A percentile compares a stretch with the other conserved stretches of the same genome.
phyloP scores from a whole-genome alignment of 257 asterid genomes.

The Fraxinus cuspidata region DNA sequence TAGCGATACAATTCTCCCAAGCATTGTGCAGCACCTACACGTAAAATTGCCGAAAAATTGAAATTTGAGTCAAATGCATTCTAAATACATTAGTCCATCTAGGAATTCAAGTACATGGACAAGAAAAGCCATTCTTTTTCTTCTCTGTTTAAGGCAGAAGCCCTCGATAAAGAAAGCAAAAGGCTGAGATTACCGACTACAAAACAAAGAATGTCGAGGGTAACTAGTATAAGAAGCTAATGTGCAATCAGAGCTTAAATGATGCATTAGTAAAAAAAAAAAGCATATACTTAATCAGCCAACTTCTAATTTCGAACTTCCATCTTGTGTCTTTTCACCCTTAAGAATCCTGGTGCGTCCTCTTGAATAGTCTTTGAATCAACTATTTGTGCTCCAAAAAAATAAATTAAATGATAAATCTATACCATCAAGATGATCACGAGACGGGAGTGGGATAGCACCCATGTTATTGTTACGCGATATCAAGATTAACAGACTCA shows the following conservation, averaged over 20 bases:
- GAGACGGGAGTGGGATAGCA: not conserved
- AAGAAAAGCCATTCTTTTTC: constrained; percentile 11
- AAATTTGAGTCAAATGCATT: constrained; percentile 2
- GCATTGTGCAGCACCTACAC: constrained; percentile 87
- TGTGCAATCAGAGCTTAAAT: not conserved
- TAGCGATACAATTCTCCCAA: constrained; percentile 82
- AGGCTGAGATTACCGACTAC: not conserved
- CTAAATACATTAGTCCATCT: not conserved
- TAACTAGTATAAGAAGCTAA: not conserved
- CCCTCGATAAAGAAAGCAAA: not conserved
- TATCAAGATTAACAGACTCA: not conserved
- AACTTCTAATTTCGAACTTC: not conserved
- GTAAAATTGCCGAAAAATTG: constrained; percentile 12
- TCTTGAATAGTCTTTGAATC: not conserved
- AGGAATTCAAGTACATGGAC: not conserved
- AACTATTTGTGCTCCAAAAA: not conserved
- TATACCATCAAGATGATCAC: not conserved
- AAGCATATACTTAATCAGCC: not conserved
- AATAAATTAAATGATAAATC: not conserved
- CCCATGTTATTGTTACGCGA: not conserved
- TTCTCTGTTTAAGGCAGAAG: constrained; percentile 15
- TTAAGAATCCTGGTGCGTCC: not conserved
- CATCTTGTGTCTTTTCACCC: not conserved
- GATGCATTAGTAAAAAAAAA: not conserved
- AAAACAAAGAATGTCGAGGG: constrained; percentile 6